These are phyloP conservation scores for Penicillium parvum DNA, from an alignment of 495 filamentous ascomycete genomes.

Conservation along the genomic window DNA sequence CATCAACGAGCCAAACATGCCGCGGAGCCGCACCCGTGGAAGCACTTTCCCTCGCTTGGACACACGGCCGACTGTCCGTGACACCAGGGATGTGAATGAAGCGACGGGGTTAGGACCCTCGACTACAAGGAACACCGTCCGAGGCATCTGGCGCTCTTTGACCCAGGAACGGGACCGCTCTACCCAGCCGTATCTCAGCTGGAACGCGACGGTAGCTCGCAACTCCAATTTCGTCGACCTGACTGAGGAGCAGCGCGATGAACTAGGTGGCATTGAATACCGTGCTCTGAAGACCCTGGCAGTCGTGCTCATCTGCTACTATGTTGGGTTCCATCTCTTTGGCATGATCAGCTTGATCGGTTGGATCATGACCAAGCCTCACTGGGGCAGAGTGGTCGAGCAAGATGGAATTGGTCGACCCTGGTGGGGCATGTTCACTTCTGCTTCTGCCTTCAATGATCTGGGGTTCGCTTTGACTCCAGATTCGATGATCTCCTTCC, in stretches of 20 bases:
- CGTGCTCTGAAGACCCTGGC: constrained; percentile 82
- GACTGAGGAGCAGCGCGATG: constrained; percentile 84
- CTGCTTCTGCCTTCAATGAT: constrained; percentile 84
- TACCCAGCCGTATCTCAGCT: constrained; percentile 84
- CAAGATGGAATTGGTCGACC: constrained; percentile 56
- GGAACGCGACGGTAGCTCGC: constrained; percentile 83
- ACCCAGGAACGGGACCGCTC: constrained; percentile 42
- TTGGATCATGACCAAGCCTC: constrained; percentile 66
- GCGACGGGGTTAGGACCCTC: constrained; percentile 11
- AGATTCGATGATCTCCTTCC: constrained; percentile 87
- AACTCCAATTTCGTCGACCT: constrained; percentile 90
- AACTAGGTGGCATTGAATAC: constrained; percentile 91
- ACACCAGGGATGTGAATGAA: constrained; percentile 29
- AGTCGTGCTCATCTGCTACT: constrained; percentile 72
- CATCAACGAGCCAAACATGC: constrained; percentile 56
- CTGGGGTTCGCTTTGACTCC: constrained; percentile 82
- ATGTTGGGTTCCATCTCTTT: constrained; percentile 67
- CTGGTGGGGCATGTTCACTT: constrained; percentile 92
- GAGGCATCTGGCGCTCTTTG: constrained; percentile 33
- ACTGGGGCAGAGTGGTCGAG: constrained; percentile 58
- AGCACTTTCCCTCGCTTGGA: constrained; percentile 40
- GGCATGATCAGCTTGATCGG: constrained; percentile 66
- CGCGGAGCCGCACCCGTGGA: constrained; percentile 27
- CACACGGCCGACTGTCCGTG: constrained; percentile 34
- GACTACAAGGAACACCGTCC: constrained; percentile 33